A percentile compares a stretch with the other conserved stretches of the same genome.
phyloP scores from a whole-genome alignment of 1,284 basidiomycete genomes.

The Inonotus hispidus region DNA sequence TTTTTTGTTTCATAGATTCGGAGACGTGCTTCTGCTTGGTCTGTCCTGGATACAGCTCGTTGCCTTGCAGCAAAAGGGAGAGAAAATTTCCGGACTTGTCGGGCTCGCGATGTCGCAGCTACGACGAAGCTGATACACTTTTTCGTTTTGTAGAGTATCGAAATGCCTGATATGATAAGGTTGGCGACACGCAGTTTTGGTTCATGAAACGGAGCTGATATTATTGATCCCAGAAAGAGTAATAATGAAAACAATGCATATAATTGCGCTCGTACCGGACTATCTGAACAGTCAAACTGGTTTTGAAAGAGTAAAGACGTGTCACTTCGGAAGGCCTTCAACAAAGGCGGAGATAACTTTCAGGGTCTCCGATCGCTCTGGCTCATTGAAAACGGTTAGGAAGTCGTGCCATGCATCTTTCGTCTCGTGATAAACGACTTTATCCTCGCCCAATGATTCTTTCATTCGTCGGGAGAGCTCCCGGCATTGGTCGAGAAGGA shows the following conservation, averaged over 20 bases:
- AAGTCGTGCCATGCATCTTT: conserved; percentile 27
- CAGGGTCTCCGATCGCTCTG: conserved; percentile 37
- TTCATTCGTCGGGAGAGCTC: conserved; percentile 39
- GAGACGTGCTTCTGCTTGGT: conserved; percentile 15
- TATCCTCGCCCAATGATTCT: conserved; percentile 17
- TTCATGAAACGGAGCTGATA: background rate
- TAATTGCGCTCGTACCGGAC: background rate
- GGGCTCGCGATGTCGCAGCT: conserved; percentile 1
- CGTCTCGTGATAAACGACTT: conserved; percentile 19
- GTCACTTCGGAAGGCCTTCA: background rate
- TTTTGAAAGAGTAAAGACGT: background rate
- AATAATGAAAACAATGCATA: background rate
- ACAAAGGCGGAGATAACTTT: background rate
- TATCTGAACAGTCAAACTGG: background rate
- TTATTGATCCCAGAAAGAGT: background rate
- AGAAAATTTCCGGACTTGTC: conserved; percentile 8
- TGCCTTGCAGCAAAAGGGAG: background rate
- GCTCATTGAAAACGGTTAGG: conserved; percentile 43
- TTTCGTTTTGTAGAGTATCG: background rate
- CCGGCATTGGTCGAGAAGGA: conserved; percentile 43
- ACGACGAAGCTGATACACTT: background rate
- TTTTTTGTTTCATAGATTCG: conserved; percentile 6
- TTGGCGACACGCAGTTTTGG: background rate
- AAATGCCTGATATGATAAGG: background rate
- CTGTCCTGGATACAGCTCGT: conserved; percentile 13